Evolutionary conservation across 2,329 filamentous ascomycete species (phyloP).

Genomic region (Pseudopithomyces chartarum): DNA sequence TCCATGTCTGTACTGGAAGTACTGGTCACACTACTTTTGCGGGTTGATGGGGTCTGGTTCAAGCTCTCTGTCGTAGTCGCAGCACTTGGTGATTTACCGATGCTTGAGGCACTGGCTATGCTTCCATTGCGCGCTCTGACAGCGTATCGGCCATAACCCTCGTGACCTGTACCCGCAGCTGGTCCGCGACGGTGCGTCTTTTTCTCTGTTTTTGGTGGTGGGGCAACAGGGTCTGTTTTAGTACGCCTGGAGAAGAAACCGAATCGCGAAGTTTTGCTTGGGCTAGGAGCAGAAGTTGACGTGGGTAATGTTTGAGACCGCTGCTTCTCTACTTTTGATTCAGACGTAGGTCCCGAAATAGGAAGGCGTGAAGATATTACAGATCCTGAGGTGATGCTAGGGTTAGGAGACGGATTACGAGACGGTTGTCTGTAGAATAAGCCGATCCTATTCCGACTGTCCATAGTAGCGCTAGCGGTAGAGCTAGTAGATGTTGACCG

Average conservation of each 20-base stretch:
- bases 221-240: conserved; percentile 64
- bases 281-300: conserved; percentile 53
- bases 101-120: conserved; percentile 56
- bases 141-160: conserved; percentile 76
- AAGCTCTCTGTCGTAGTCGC: conserved; percentile 45
- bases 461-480: conserved; percentile 26
- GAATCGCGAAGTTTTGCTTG: conserved; percentile 69
- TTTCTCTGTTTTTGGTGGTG: conserved; percentile 63
- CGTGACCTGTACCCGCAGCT: conserved; percentile 89
- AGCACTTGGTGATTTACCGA: conserved; percentile 53
- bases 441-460: conserved; percentile 28
- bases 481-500: conserved; percentile 56
- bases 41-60: conserved; percentile 41
- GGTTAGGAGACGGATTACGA: conserved; percentile 46
- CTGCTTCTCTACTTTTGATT: conserved; percentile 38
- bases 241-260: conserved; percentile 77
- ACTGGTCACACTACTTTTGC: conserved; percentile 51
- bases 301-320: conserved; percentile 48
- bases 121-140: conserved; percentile 69
- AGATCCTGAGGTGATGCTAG: conserved; percentile 31
- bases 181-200: conserved; percentile 70
- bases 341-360: conserved; percentile 46
- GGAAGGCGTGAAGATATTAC: conserved; percentile 28
- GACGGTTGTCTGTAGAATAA: conserved; percentile 38
- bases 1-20: conserved; percentile 51